Evolutionary conservation across 2,329 filamentous ascomycete genomes (phyloP).

Genomic region (Diaporthe vexans): DNA sequence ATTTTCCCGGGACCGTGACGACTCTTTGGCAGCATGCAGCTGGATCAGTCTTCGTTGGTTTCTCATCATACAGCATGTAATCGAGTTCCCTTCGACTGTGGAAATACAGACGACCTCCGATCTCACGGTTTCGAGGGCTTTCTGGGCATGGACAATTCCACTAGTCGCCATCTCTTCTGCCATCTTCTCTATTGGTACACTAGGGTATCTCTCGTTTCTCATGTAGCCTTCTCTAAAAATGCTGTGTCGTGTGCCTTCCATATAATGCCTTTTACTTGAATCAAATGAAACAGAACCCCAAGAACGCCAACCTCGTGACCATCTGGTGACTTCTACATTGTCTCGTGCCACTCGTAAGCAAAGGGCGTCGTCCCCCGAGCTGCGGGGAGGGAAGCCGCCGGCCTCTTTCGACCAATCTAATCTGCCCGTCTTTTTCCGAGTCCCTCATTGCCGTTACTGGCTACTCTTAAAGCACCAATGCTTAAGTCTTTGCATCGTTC

Average conservation of each 20-base stretch:
- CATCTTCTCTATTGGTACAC: conserved; percentile 14
- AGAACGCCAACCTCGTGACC: neutral
- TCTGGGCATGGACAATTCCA: neutral
- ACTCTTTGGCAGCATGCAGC: neutral
- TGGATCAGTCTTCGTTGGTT: neutral
- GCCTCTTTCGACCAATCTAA: neutral
- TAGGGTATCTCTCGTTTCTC: conserved; percentile 32
- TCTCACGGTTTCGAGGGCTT: neutral
- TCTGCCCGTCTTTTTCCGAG: neutral
- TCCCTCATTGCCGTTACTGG: neutral
- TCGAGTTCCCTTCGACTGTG: too few species aligned
- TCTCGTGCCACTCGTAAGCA: neutral
- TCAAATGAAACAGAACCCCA: conserved; percentile 4
- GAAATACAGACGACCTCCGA: neutral
- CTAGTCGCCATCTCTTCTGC: neutral
- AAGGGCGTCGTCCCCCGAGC: neutral
- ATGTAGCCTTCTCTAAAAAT: conserved; percentile 27
- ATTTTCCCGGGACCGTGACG: neutral
- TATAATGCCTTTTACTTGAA: conserved; percentile 21
- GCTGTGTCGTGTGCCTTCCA: conserved; percentile 8
- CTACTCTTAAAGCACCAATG: neutral
- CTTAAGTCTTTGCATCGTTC: too few species aligned
- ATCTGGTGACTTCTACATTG: too few species aligned
- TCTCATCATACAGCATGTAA: neutral
- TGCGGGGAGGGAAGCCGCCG: neutral